A percentile compares a stretch with the other conserved stretches of the same genome.
Conservation (phyloP, 345 rosid genomes). For the Lenwebbia sp. region DNA sequence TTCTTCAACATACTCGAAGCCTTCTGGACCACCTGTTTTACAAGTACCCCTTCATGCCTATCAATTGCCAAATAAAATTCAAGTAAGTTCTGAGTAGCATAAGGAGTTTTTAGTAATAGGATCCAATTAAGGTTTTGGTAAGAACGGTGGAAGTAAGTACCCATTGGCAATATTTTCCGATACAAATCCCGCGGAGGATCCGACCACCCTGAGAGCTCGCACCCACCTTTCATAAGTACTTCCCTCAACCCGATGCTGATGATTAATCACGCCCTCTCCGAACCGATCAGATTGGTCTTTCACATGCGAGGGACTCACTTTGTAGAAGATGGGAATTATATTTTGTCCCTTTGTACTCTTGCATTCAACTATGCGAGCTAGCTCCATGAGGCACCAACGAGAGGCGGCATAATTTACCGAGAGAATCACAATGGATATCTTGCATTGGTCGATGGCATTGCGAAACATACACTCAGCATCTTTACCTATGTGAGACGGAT, state of each 20-base stretch:
- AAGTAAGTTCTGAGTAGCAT: neutral
- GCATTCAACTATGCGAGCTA: neutral
- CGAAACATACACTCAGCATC: neutral
- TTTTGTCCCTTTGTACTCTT: neutral
- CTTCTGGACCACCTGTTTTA: neutral
- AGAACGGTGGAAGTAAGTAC: neutral
- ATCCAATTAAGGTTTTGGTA: neutral
- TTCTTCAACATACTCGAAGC: neutral
- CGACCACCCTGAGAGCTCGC: fast-evolving
- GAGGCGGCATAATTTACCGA: neutral
- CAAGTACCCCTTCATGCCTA: neutral
- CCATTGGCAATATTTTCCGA: neutral
- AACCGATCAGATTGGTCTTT: no score
- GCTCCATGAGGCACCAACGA: neutral
- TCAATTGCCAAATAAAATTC: neutral
- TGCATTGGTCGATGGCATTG: neutral
- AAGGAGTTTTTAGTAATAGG: neutral
- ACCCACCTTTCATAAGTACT: neutral
- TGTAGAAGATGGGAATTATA: neutral
- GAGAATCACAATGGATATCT: neutral
- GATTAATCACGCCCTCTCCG: no score
- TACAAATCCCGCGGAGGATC: neutral
- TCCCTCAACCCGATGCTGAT: no score
- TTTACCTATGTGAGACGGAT: neutral
- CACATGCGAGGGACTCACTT: neutral